Conservation (phyloP, 208 protist species). For the Naegleria fowleri region DNA sequence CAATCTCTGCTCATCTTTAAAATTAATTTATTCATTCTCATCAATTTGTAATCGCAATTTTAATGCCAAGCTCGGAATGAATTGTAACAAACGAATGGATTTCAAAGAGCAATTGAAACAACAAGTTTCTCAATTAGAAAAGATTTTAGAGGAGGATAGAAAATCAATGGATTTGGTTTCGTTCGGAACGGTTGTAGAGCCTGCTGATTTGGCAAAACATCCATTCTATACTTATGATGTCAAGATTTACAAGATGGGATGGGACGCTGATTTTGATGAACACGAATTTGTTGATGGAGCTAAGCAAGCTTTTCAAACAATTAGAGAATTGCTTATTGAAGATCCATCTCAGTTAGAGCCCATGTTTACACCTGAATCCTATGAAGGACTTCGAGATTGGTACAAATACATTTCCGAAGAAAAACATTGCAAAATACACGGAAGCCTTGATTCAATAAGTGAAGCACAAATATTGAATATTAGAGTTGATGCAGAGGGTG, state of each 20-base stretch:
- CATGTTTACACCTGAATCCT: neutral
- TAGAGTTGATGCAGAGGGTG: neutral
- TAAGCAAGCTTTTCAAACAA: neutral
- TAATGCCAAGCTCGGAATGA: too few relatives aligned
- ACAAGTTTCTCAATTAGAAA: neutral
- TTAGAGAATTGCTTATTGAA: constrained; percentile 1
- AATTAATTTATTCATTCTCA: too few relatives aligned
- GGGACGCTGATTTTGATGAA: neutral
- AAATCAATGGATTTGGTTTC: neutral
- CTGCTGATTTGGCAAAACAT: neutral
- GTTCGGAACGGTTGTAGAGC: neutral
- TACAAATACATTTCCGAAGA: neutral
- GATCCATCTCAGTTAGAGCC: neutral
- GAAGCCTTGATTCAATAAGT: neutral
- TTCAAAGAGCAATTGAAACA: neutral
- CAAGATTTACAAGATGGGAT: neutral
- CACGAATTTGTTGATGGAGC: neutral
- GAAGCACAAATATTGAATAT: neutral
- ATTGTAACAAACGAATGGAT: too few relatives aligned
- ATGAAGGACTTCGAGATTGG: neutral
- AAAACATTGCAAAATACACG: neutral
- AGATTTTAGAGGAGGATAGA: neutral
- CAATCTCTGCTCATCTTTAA: too few relatives aligned
- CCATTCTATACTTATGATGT: neutral
- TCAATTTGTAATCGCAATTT: too few relatives aligned